A percentile compares a stretch with the other conserved stretches of the same genome.
Evolutionary conservation across 2,329 filamentous ascomycete genomes (phyloP).

Genomic region (Coleophoma eucalyptorum): DNA sequence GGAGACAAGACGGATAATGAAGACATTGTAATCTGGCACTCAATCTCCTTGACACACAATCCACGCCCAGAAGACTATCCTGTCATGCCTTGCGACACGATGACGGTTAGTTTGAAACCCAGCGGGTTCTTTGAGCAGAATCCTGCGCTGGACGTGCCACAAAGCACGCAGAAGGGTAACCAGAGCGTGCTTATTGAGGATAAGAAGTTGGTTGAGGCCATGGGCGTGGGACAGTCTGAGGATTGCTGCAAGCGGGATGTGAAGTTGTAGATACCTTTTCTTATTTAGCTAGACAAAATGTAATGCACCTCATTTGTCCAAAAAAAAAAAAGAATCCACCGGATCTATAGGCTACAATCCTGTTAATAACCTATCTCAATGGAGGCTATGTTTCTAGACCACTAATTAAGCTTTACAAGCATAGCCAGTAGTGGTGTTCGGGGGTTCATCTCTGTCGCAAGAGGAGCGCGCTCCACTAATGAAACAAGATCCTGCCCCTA

Average conservation of each 20-base stretch:
- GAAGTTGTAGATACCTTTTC: neutral
- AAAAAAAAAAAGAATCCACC: too few species aligned
- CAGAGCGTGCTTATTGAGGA: constrained; percentile 27
- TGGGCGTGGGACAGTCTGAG: neutral
- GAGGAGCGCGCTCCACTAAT: too few species aligned
- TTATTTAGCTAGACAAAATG: too few species aligned
- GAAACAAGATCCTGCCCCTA: too few species aligned
- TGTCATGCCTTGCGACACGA: constrained; percentile 80
- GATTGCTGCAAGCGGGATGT: neutral
- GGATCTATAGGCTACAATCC: too few species aligned
- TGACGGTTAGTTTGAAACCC: constrained; percentile 60
- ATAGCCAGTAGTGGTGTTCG: too few species aligned
- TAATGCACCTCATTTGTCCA: too few species aligned
- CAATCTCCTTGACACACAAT: constrained; percentile 84
- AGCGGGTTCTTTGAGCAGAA: constrained; percentile 47
- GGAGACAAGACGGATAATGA: constrained; percentile 85
- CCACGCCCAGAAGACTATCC: constrained; percentile 85
- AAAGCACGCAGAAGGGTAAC: neutral
- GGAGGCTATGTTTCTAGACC: too few species aligned
- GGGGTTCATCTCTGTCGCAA: too few species aligned
- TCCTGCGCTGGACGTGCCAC: constrained; percentile 41
- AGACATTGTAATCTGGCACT: constrained; percentile 84
- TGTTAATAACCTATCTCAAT: too few species aligned
- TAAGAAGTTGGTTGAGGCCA: constrained; percentile 14
- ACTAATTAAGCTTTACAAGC: too few species aligned